Evolutionary conservation across 306 rosid species (phyloP).

Genomic region (Sicyos edulis): DNA sequence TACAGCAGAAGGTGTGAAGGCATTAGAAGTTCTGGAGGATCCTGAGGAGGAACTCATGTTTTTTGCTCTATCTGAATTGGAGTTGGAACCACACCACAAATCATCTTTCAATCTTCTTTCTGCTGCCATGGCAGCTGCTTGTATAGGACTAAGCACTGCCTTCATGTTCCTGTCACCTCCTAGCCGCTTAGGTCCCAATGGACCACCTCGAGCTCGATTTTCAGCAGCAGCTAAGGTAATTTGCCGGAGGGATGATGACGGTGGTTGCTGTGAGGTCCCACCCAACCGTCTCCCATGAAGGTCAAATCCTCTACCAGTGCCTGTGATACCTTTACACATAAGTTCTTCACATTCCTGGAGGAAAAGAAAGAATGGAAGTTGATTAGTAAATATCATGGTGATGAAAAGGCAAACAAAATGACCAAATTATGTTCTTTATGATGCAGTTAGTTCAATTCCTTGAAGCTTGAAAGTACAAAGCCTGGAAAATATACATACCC

Average conservation of each 20-base stretch:
- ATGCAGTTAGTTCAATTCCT: not conserved
- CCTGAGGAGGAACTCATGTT: slow-evolving; percentile 22
- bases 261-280: slow-evolving; percentile 39
- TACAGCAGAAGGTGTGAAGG: slow-evolving; percentile 17
- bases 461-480: not conserved
- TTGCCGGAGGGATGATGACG: slow-evolving; percentile 34
- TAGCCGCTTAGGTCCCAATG: slow-evolving; percentile 50
- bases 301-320: slow-evolving; percentile 47
- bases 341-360: slow-evolving; percentile 54
- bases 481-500: not conserved
- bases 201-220: slow-evolving; percentile 40
- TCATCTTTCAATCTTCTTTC: slow-evolving; percentile 60
- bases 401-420: not conserved
- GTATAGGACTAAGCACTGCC: slow-evolving; percentile 48
- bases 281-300: slow-evolving; percentile 48
- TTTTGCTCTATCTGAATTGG: slow-evolving; percentile 24
- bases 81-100: slow-evolving; percentile 47
- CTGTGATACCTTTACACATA: slow-evolving; percentile 43
- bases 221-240: slow-evolving; percentile 49
- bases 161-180: slow-evolving; percentile 47
- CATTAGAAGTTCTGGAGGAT: slow-evolving; percentile 27
- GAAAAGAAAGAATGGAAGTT: not conserved
- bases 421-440: not conserved
- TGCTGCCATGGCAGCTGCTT: slow-evolving; percentile 65
- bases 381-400: not conserved